Evolutionary conservation across 1,284 basidiomycete genomes (phyloP).

Genomic region (Ustilago cynodontis): DNA sequence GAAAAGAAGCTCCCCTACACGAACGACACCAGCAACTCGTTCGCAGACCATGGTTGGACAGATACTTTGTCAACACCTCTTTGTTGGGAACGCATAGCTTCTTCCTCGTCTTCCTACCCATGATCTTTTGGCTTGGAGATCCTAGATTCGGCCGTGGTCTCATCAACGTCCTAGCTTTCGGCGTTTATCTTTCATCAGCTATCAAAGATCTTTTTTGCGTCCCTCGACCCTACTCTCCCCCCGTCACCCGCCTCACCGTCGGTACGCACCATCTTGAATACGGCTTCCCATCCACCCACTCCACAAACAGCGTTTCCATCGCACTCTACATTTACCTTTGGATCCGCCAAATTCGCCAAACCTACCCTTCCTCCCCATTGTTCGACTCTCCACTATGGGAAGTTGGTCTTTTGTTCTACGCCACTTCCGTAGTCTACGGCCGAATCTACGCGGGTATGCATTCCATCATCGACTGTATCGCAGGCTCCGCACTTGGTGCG

Average conservation of each 20-base stretch:
- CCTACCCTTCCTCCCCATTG: not conserved
- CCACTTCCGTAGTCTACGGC: conserved; percentile 85
- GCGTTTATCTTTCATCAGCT: conserved; percentile 86
- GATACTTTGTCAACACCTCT: conserved; percentile 90
- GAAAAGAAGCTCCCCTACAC: conserved; percentile 45
- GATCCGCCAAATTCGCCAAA: conserved; percentile 30
- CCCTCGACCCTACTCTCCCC: conserved; percentile 89
- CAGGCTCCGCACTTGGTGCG: conserved; percentile 66
- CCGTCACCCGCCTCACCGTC: conserved; percentile 80
- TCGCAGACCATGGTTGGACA: conserved; percentile 77
- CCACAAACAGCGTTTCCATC: conserved; percentile 89
- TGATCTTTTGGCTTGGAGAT: conserved; percentile 88
- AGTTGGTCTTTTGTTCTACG: conserved; percentile 52
- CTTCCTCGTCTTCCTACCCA: conserved; percentile 89
- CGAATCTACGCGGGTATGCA: conserved; percentile 78
- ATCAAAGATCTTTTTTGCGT: conserved; percentile 90
- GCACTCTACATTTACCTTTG: conserved; percentile 72
- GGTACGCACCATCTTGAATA: conserved; percentile 74
- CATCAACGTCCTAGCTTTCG: conserved; percentile 79
- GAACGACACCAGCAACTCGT: conserved; percentile 52
- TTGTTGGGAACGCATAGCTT: conserved; percentile 86
- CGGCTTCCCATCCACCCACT: conserved; percentile 96
- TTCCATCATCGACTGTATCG: conserved; percentile 68
- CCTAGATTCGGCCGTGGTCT: conserved; percentile 75
- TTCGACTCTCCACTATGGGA: conserved; percentile 55